Percentiles rank a stretch among this genome's conserved stretches.
These are phyloP conservation scores for Ophiocordyceps camponoti-saundersi DNA, from an alignment of 2,329 filamentous ascomycete species.

Conservation along the genomic window DNA sequence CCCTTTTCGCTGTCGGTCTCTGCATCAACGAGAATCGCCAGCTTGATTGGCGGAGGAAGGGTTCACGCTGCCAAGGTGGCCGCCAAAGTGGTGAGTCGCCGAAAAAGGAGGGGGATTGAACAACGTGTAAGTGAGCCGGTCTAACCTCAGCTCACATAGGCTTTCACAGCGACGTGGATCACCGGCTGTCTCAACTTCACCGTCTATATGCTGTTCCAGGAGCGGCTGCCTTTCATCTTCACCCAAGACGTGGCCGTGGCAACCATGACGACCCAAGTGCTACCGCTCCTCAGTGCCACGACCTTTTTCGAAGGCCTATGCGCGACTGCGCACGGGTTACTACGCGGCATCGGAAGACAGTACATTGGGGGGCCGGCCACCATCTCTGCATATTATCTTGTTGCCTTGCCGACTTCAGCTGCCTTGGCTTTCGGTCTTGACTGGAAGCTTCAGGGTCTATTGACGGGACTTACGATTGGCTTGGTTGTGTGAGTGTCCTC, in stretches of 20 bases:
- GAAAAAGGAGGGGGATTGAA: background rate
- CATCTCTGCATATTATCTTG: slow-evolving; percentile 66
- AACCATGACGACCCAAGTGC: slow-evolving; percentile 42
- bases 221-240: slow-evolving; percentile 56
- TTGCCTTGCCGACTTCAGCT: slow-evolving; percentile 71
- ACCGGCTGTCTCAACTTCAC: slow-evolving; percentile 62
- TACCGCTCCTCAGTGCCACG: slow-evolving; percentile 69
- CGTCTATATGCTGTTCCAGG: slow-evolving; percentile 47
- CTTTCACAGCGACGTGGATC: slow-evolving; percentile 42
- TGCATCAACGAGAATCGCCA: slow-evolving; percentile 70
- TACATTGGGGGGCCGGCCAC: slow-evolving; percentile 77
- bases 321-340: slow-evolving; percentile 61
- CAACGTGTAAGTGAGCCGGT: too few relatives aligned
- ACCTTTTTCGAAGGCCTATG: slow-evolving; percentile 76
- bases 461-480: slow-evolving; percentile 62
- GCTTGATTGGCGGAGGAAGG: slow-evolving; percentile 70
- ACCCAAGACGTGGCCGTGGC: slow-evolving; percentile 52
- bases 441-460: slow-evolving; percentile 65
- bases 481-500: slow-evolving; percentile 34
- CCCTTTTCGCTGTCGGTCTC: slow-evolving; percentile 85
- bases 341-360: slow-evolving; percentile 71
- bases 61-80: slow-evolving; percentile 61
- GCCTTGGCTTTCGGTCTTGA: slow-evolving; percentile 54
- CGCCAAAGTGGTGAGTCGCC: slow-evolving; percentile 45
- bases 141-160: slow-evolving; percentile 9